Base-by-base conservation (phyloP, 768 basidiomycete genomes). In the Tulasnella sp. region DNA sequence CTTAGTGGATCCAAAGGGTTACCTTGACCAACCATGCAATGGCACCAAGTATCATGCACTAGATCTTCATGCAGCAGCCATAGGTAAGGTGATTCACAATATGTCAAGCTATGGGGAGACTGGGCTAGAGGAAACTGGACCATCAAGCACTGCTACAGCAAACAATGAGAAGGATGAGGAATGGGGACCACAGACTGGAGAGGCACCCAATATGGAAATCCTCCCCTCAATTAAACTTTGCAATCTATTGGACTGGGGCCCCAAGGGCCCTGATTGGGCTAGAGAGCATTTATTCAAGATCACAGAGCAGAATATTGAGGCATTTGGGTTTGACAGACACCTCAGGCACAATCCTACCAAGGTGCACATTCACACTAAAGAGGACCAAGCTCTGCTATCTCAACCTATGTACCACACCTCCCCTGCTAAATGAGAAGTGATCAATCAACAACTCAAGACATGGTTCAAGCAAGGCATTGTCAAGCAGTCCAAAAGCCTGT, bases 401-500 rank as follows among this genome's bases (percentile, higher is more conserved):
- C 17, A 67, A 3, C 69, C 67, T 1, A 65, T 65, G 48, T 71
- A 69, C 51, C 7, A 54, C 0, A 53, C 64, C 0, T 71, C 69
- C 0, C 70, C 68, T 0, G 64, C 63, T 0, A 69, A 67, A 38
- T 19, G 67, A 10, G 64, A 66, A 42, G 62, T 67, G 8, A 70
- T 70, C 13, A 67, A 70, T 41, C 65, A 70, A 44, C 69, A 70
- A 45, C 62, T 70, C 45, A 64, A 70, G 5, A 41, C 58, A 61
- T 76, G 73, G 73, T 61, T 75, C 7, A 51, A 66, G 15, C 58
- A 65, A 3, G 73, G 68, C 0, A 71, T 77, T 0, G 75, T 77
- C 19, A 73, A 77, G 52, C 70, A 69, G 0, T 76, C 74, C 0
- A 56, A 61, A 1, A 75, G 75, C 59, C 75, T 73, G 0, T 78